Evolutionary conservation across 176 grass and related monocot genomes (phyloP), one percentile per base, ranked within the genome.

Genomic region (Secale cereale): DNA sequence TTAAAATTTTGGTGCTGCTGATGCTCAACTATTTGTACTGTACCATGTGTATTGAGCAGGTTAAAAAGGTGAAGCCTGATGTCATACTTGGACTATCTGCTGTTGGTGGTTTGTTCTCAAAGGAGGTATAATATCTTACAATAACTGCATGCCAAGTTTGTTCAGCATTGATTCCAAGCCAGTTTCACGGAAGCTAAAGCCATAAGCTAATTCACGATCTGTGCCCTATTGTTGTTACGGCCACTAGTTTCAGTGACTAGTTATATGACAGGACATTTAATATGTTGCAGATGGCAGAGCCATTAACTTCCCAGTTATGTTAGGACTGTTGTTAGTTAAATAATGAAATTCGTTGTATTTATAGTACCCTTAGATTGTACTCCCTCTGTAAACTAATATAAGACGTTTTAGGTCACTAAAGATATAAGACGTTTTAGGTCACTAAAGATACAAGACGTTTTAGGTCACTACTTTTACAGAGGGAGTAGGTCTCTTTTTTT

Each of bases 31-130:
- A 40, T 81, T 64, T 83, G 3, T 50, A 81, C 76, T 79, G 16
- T 22, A 73, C 13, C 20, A 70, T 87, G 69, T 71, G 13, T 77
- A 50, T 76, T 60, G 81, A 82, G 16, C 80, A 98, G 93, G 97
- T 96, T 93, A 95, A 91, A 87, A 98, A 94, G 87, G 97, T 94
- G 65, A 98, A 96, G 76, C 97, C 97, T 82, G 97, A 95, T 86
- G 97, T 95, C 78, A 83, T 98, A 72, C 97, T 98, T 92, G 97
- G 93, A 89, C 87, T 98, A 92, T 95, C 97, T 88, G 97, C 97
- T 71, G 93, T 98, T 89, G 97, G 93, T 84, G 97, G 97, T 83
- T 87, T 95, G 78, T 98, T 95, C 88, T 98, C 93, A 7, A 87
- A 89, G 43, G 93, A 98, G 93, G 97, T 98, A 92, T 74, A 59